These are phyloP conservation scores for Wickerhamiella qilinensis DNA, from an alignment of 805 yeast species.

Conservation along the genomic window DNA sequence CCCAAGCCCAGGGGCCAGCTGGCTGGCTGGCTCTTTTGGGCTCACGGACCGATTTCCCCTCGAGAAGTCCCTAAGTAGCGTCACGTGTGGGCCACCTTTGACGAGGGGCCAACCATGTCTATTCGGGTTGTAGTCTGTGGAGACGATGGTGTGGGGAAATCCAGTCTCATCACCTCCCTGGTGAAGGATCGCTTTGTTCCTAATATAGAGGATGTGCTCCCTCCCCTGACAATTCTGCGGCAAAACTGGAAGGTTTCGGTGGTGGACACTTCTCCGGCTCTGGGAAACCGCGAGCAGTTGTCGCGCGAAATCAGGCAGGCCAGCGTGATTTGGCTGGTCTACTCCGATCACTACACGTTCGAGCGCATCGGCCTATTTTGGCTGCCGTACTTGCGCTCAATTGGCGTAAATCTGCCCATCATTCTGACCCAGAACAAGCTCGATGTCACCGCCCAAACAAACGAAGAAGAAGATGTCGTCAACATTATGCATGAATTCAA, in stretches of 20 bases:
- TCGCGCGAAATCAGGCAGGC: conserved; percentile 68
- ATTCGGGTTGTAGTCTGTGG: conserved; percentile 85
- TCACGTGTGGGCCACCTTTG: too few relatives aligned
- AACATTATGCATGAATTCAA: conserved; percentile 81
- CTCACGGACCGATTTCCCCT: too few relatives aligned
- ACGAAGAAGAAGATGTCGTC: conserved; percentile 58
- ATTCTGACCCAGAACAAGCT: conserved; percentile 76
- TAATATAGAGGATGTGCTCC: conserved; percentile 59
- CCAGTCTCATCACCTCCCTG: conserved; percentile 55
- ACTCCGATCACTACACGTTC: conserved; percentile 85
- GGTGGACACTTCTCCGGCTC: conserved; percentile 51
- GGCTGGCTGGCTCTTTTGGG: too few relatives aligned
- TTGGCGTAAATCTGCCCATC: conserved; percentile 91
- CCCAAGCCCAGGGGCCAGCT: too few relatives aligned
- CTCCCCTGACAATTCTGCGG: conserved; percentile 70
- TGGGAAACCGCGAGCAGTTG: conserved; percentile 43
- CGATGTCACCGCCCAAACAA: conserved; percentile 24
- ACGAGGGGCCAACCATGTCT: too few relatives aligned
- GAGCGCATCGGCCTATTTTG: conserved; percentile 84
- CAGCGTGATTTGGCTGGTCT: conserved; percentile 87
- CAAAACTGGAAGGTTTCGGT: conserved; percentile 53
- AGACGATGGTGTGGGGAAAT: conserved; percentile 47
- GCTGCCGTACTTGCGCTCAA: conserved; percentile 83
- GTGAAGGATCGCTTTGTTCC: conserved; percentile 71
- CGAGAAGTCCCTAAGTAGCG: too few relatives aligned